Evolutionary conservation across 2,329 filamentous ascomycete species (phyloP).

Genomic region (Bipolaris oryzae): DNA sequence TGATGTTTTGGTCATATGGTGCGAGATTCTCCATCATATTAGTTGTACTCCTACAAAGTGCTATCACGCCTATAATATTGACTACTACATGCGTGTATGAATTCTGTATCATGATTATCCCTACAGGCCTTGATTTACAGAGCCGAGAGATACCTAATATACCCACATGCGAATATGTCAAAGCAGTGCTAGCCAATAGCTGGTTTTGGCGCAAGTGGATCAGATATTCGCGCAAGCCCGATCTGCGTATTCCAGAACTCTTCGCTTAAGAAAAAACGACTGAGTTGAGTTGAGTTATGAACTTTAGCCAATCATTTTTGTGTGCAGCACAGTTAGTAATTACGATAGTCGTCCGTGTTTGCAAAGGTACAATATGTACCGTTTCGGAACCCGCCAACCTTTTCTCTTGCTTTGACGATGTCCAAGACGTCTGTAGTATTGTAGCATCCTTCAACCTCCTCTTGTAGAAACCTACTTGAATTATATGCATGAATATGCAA

Average conservation of each 20-base stretch:
- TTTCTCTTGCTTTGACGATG: too few species aligned
- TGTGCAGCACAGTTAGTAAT: too few species aligned
- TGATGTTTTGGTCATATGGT: background rate
- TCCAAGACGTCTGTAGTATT: too few species aligned
- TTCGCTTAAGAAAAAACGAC: background rate
- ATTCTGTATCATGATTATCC: background rate
- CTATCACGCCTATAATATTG: background rate
- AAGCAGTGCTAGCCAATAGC: background rate
- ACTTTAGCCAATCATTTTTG: too few species aligned
- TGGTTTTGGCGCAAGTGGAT: background rate
- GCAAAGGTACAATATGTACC: too few species aligned
- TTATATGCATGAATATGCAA: background rate
- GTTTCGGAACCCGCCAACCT: too few species aligned
- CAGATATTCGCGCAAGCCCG: too few species aligned
- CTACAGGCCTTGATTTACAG: background rate
- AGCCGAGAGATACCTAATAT: background rate
- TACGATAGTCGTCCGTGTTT: too few species aligned
- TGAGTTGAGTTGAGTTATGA: too few species aligned
- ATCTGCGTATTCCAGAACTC: too few species aligned
- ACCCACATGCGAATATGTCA: background rate
- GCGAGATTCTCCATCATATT: background rate
- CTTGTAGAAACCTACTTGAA: too few species aligned
- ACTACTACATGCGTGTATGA: background rate
- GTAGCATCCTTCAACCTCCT: too few species aligned
- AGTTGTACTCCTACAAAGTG: background rate